Evolutionary conservation across 352 stramenopile genomes (phyloP).

Genomic region (Phytophthora agathidicida): DNA sequence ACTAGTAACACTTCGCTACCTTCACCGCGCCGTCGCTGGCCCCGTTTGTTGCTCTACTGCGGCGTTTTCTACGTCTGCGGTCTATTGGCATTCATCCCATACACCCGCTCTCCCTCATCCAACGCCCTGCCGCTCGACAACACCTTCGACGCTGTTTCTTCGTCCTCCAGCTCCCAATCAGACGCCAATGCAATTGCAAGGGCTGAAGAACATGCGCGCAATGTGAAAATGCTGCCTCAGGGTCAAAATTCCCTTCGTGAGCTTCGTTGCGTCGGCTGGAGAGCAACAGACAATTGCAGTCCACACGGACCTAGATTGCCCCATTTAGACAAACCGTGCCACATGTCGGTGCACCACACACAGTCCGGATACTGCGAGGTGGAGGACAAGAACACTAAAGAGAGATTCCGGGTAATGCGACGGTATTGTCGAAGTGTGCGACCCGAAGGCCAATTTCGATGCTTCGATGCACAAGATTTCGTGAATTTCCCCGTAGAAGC

Average conservation of each 20-base stretch:
- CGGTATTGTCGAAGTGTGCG: slow-evolving; percentile 40
- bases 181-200: slow-evolving; percentile 15
- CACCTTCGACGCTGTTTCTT: not conserved
- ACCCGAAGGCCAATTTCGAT: slow-evolving; percentile 42
- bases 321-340: slow-evolving; percentile 27
- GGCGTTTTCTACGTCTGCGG: slow-evolving; percentile 20
- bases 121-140: not conserved
- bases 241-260: slow-evolving; percentile 10
- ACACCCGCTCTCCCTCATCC: not conserved
- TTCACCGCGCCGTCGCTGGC: not conserved
- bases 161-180: slow-evolving; percentile 8
- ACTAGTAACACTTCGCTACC: not conserved
- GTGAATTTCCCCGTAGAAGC: slow-evolving; percentile 41
- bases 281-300: slow-evolving; percentile 37
- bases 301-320: slow-evolving; percentile 31
- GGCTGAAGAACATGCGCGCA: slow-evolving; percentile 47
- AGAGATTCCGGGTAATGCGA: slow-evolving; percentile 48
- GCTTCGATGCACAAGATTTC: slow-evolving; percentile 51
- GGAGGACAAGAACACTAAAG: slow-evolving; percentile 35
- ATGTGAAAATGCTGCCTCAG: slow-evolving; percentile 43
- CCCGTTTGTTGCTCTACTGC: slow-evolving; percentile 14
- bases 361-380: slow-evolving; percentile 52
- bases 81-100: slow-evolving; percentile 13
- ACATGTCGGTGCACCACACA: slow-evolving; percentile 25
- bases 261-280: slow-evolving; percentile 37